phyloP scores from a whole-genome alignment of 2,329 filamentous ascomycete genomes.

The Paecilomyces sp. region DNA sequence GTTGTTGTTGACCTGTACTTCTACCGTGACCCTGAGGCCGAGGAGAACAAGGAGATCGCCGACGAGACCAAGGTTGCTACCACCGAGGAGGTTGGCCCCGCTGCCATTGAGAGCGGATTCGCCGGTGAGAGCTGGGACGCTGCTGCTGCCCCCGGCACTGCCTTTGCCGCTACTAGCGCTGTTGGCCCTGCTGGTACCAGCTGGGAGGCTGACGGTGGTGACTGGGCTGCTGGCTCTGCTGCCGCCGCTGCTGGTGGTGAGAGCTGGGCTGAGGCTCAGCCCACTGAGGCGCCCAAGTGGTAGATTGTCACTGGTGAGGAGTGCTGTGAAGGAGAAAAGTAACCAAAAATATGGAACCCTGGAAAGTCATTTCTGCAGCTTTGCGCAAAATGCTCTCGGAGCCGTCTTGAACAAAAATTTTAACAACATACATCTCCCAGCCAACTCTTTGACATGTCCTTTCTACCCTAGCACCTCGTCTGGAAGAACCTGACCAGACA shows the following conservation, averaged over 20 bases:
- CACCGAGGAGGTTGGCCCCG: constrained; percentile 75
- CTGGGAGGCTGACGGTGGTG: constrained; percentile 54
- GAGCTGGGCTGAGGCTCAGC: constrained; percentile 34
- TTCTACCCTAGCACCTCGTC: constrained; percentile 32
- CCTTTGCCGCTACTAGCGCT: constrained; percentile 65
- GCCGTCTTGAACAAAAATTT: constrained; percentile 13
- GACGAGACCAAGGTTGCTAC: constrained; percentile 77
- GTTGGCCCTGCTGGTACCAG: constrained; percentile 52
- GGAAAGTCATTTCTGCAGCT: constrained; percentile 11
- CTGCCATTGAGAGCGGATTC: constrained; percentile 73
- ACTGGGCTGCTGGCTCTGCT: constrained; percentile 46
- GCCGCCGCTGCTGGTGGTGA: constrained; percentile 24
- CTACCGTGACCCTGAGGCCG: constrained; percentile 99
- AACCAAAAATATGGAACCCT: constrained; percentile 14
- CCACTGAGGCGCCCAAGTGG: constrained; percentile 31
- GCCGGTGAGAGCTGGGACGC: constrained; percentile 79
- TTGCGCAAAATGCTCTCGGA: constrained; percentile 2
- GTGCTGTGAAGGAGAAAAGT: constrained; percentile 22
- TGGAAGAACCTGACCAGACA: constrained; percentile 15
- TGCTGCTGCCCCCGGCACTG: constrained; percentile 55
- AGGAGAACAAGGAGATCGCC: constrained; percentile 92
- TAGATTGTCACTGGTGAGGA: constrained; percentile 25
- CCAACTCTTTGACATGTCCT: constrained; percentile 25
- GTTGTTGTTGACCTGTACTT: constrained; percentile 99
- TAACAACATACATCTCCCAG: constrained; percentile 10